phyloP scores from a whole-genome alignment of 768 basidiomycete species.

The Boletus subparvulus region DNA sequence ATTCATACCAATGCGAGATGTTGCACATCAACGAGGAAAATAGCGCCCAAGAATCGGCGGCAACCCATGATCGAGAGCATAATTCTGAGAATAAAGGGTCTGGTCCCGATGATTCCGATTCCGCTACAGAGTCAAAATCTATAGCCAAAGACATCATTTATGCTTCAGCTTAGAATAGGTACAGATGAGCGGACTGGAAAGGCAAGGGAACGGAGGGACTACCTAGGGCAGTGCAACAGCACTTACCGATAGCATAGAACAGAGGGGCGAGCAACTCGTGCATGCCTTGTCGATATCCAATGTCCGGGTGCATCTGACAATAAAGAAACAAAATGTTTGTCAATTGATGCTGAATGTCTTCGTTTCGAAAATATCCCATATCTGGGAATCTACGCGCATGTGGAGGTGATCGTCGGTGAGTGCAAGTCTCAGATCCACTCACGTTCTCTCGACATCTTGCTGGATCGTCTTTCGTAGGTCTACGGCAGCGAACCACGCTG shows the following conservation, averaged over 20 bases:
- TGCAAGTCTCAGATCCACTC: constrained; percentile 33
- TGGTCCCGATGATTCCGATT: constrained; percentile 28
- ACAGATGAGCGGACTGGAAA: constrained; percentile 16
- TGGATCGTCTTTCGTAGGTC: constrained; percentile 87
- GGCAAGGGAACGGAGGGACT: constrained; percentile 5
- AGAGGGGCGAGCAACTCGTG: constrained; percentile 92
- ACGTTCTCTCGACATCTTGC: constrained; percentile 97
- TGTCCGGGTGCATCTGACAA: constrained; percentile 70
- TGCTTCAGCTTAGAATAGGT: constrained; percentile 26
- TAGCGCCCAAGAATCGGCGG: constrained; percentile 85
- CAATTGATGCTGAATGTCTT: constrained; percentile 72
- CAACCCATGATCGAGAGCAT: constrained; percentile 67
- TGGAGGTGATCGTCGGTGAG: constrained; percentile 2
- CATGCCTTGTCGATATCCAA: constrained; percentile 98
- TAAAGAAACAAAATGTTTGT: constrained; percentile 89
- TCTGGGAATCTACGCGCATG: constrained; percentile 84
- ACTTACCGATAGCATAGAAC: constrained; percentile 57
- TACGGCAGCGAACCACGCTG: constrained; percentile 85
- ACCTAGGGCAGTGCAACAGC: neutral
- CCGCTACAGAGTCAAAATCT: constrained; percentile 74
- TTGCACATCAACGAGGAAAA: constrained; percentile 79
- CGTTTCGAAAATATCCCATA: constrained; percentile 81
- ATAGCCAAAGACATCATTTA: constrained; percentile 35
- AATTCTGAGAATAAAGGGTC: constrained; percentile 51
- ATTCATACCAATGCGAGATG: constrained; percentile 78